Percentiles rank a stretch among this genome's conserved stretches.
Evolutionary conservation across 1,139 yeast species (phyloP).

Genomic region (Diutina pseudorugosa): DNA sequence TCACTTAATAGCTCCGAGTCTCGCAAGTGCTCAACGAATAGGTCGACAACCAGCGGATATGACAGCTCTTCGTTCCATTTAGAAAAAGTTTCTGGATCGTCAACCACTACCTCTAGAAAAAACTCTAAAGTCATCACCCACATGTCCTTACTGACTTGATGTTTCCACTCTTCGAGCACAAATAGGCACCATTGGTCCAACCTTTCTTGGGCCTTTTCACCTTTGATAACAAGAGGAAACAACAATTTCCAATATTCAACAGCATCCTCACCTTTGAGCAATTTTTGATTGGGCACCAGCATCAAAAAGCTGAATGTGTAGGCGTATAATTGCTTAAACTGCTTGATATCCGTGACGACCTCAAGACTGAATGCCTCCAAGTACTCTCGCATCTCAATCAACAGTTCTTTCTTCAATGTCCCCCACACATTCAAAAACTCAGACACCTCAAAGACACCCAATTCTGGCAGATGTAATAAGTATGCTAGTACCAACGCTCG

Average conservation of each 20-base stretch:
- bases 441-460: conserved; percentile 44
- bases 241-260: conserved; percentile 69
- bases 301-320: conserved; percentile 59
- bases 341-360: conserved; percentile 10
- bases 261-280: conserved; percentile 53
- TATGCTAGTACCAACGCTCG: conserved; percentile 59
- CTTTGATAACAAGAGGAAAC: conserved; percentile 15
- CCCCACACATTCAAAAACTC: conserved; percentile 51
- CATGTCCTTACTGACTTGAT: conserved; percentile 52
- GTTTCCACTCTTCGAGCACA: conserved; percentile 23
- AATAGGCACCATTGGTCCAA: conserved; percentile 44
- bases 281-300: conserved; percentile 42
- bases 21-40: conserved; percentile 53
- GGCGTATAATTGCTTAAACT: conserved; percentile 48
- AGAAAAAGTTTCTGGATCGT: conserved; percentile 35
- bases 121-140: conserved; percentile 81
- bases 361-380: conserved; percentile 23
- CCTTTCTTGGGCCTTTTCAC: conserved; percentile 10
- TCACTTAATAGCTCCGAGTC: conserved; percentile 11
- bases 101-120: conserved; percentile 34
- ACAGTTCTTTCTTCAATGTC: conserved; percentile 17
- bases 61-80: conserved; percentile 71
- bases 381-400: conserved; percentile 39
- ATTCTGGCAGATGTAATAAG: conserved; percentile 50
- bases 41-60: conserved; percentile 89